Conservation (phyloP, 805 yeast species). For the Candida ponderosae region DNA sequence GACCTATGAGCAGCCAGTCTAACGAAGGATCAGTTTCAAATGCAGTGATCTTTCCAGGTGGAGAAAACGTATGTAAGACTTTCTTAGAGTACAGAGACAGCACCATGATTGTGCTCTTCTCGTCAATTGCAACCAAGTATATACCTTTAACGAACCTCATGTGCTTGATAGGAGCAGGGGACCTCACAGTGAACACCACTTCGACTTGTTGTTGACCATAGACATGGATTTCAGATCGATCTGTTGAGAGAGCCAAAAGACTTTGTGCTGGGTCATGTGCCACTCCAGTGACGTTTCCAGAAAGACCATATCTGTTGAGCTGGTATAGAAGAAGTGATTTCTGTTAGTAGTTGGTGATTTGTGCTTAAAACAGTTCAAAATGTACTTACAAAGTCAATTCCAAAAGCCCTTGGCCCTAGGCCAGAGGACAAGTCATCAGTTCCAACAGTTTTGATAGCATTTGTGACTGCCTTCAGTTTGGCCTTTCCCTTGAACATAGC, state of each 20-base stretch:
- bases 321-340: constrained; percentile 1
- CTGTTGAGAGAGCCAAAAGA: constrained; percentile 74
- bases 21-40: constrained; percentile 77
- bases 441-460: constrained; percentile 25
- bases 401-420: constrained; percentile 22
- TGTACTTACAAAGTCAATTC: constrained; percentile 21
- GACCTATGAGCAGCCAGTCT: constrained; percentile 81
- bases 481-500: constrained; percentile 25
- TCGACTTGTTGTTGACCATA: constrained; percentile 82
- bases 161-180: constrained; percentile 41
- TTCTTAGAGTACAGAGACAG: constrained; percentile 61
- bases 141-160: constrained; percentile 72
- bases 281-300: constrained; percentile 55
- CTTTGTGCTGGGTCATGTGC: constrained; percentile 90
- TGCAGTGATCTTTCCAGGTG: constrained; percentile 61
- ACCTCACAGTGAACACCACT: constrained; percentile 48
- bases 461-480: constrained; percentile 12
- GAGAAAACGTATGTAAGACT: constrained; percentile 49
- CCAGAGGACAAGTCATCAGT: constrained; percentile 22
- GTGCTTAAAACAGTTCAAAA: background rate
- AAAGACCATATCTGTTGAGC: constrained; percentile 42
- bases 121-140: constrained; percentile 68
- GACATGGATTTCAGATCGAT: constrained; percentile 60
- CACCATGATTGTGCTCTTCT: constrained; percentile 52
- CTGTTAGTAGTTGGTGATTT: background rate